Base-by-base conservation (phyloP, 495 filamentous ascomycete species). In the Parmelia sp. region DNA sequence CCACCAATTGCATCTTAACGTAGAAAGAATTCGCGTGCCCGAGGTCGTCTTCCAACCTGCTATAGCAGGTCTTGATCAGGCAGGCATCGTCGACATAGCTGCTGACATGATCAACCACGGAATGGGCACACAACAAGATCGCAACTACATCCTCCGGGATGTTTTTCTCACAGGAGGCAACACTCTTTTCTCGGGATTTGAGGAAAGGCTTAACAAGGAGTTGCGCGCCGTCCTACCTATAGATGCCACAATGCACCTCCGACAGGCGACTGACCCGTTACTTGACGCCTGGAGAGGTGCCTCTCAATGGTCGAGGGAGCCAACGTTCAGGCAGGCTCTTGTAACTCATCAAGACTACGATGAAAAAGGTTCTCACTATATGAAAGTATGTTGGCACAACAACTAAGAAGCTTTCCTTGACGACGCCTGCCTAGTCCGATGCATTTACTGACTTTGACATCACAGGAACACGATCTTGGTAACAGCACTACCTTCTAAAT, bases 161-260 rank as follows among this genome's bases (percentile, higher is more conserved):
- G 83, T 98, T 23, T 98, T 98, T 77, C 72, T 97, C 11, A 97
- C 94, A 0, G 94, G 94, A 39, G 94, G 94, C n/a, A 92, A 93
- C 71, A 90, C 89, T 1, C 74, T 94, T 53, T 97, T 96, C 71
- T 73, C 84, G 58, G 87, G 87, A 58, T 98, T 97, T 68, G 91
- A 96, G 61, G 89, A 96, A 61, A 79, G 94, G 29, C 76, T 98
- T 66, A 77, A 81, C 40, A 81, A 79, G 37, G 93, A 92, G 35
- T 75, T 97, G 55, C 81, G 80, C 23, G 84, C 86, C 17, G 82
- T 88, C 42, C 73, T 97, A 65, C 91, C 91, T 4, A 76, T 86
- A 9, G 88, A 85, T n/a, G 73, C 82, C 19, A 74, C 79, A 31
- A 71, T 97, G 39, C 71, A 69, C 17, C 83, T 95, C 31, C 80